Evolutionary conservation across 2,329 filamentous ascomycete genomes (phyloP).

Genomic region (Fusarium euwallaceae): DNA sequence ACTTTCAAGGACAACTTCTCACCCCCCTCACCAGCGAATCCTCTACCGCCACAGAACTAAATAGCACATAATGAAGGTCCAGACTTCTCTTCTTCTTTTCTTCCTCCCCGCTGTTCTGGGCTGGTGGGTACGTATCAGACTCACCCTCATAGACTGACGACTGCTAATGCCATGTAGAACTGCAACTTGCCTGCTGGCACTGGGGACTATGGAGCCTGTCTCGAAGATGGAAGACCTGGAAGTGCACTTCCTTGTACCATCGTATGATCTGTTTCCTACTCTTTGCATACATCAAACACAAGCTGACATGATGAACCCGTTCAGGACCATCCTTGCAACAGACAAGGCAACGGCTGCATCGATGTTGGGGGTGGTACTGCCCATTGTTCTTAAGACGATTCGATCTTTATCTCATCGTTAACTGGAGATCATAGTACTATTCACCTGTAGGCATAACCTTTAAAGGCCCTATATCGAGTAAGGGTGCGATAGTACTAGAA

Average conservation of each 20-base stretch:
- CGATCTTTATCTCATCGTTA: background rate
- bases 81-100: background rate
- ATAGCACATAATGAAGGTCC: background rate
- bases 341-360: background rate
- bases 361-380: background rate
- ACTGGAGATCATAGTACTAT: background rate
- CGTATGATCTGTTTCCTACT: background rate
- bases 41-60: rapidly evolving
- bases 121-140: background rate
- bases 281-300: background rate
- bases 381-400: background rate
- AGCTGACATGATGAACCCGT: background rate
- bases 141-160: background rate
- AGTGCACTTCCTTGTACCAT: background rate
- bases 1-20: background rate
- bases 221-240: background rate
- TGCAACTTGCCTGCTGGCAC: background rate
- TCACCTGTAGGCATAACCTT: too few species aligned
- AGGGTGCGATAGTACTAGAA: background rate
- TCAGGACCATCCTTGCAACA: background rate
- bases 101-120: background rate
- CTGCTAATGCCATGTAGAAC: background rate
- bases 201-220: background rate
- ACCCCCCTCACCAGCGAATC: background rate
- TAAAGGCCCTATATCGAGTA: background rate